phyloP scores from a whole-genome alignment of 2,329 filamentous ascomycete species.

The Claviceps quebecensis region DNA sequence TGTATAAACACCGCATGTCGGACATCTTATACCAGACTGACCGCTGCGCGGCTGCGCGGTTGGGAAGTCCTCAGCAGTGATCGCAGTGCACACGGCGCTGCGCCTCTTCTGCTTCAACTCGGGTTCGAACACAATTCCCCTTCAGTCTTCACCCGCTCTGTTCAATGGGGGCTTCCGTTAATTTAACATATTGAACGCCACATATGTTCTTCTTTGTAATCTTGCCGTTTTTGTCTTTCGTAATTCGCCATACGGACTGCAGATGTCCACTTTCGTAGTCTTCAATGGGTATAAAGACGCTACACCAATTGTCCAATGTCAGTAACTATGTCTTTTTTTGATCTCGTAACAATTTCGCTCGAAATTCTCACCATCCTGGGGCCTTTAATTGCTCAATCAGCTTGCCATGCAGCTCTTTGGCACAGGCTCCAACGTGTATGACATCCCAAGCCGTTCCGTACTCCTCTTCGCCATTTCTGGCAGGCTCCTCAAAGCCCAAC shows the following conservation, averaged over 20 bases:
- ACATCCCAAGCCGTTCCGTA: constrained; percentile 60
- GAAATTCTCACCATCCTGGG: constrained; percentile 47
- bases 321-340: constrained; percentile 4
- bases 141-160: neutral
- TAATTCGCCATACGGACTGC: constrained; percentile 61
- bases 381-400: constrained; percentile 64
- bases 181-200: constrained; percentile 62
- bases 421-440: constrained; percentile 89
- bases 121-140: neutral
- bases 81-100: neutral
- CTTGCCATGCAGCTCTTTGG: constrained; percentile 54
- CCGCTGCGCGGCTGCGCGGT: too few relatives aligned
- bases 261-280: constrained; percentile 28
- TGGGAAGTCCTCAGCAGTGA: neutral
- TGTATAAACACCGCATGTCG: too few relatives aligned
- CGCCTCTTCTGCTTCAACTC: neutral
- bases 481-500: constrained; percentile 40
- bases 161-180: constrained; percentile 50
- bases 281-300: constrained; percentile 67
- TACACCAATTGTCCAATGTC: constrained; percentile 11
- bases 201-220: constrained; percentile 49
- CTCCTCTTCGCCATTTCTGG: constrained; percentile 30
- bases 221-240: constrained; percentile 53
- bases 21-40: too few relatives aligned
- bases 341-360: neutral